phyloP scores from a whole-genome alignment of 1,284 basidiomycete genomes.

The Kalmanozyma brasiliensis region DNA sequence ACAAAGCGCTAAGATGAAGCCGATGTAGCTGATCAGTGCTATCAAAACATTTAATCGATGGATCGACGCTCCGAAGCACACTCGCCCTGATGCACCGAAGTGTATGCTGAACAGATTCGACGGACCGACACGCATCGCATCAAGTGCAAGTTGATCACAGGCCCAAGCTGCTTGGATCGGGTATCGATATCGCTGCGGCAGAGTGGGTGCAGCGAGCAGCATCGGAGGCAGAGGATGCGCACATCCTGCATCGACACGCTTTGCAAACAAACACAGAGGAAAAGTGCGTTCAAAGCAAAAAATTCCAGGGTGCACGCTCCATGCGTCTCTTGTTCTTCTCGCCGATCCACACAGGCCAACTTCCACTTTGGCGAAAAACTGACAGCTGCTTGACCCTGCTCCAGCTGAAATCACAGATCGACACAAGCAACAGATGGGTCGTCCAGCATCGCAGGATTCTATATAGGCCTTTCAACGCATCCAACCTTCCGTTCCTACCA shows the following conservation, averaged over 20 bases:
- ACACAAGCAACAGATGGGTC: neutral
- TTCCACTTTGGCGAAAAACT: neutral
- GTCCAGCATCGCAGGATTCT: neutral
- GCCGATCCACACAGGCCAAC: conserved; percentile 2
- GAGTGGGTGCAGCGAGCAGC: neutral
- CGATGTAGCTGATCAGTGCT: no score
- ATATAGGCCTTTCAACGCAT: conserved; percentile 3
- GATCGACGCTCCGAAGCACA: no score
- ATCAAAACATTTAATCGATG: no score
- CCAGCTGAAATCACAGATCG: neutral
- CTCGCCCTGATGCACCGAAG: no score
- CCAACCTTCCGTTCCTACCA: neutral
- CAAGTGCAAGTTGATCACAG: no score
- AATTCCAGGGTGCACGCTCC: conserved; percentile 13
- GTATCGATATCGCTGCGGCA: no score
- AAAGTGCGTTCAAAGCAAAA: conserved; percentile 3
- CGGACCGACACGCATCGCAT: no score
- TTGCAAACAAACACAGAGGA: neutral
- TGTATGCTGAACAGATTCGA: no score
- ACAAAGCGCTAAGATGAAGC: no score
- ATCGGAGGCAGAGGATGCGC: conserved; percentile 3
- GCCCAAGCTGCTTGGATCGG: no score
- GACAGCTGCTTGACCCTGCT: no score
- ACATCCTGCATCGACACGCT: conserved; percentile 3
- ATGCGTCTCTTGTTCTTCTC: neutral